Percentiles rank a stretch among this genome's conserved stretches.
phyloP scores from a whole-genome alignment of 73 alveolate species.

The Paramecium biaurelia region DNA sequence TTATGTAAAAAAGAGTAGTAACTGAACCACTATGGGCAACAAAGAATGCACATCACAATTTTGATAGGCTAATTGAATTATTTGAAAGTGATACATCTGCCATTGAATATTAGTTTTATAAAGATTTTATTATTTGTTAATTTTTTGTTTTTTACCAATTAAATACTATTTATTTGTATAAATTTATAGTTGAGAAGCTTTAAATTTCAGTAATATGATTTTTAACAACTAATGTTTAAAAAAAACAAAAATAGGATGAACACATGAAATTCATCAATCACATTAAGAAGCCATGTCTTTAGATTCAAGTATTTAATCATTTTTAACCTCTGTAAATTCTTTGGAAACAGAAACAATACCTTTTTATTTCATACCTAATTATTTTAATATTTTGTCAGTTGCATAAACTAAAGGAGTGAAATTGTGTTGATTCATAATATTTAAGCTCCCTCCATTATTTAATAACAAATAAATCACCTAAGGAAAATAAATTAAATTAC shows the following conservation, averaged over 20 bases:
- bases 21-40: slow-evolving; percentile 16
- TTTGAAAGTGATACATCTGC: background rate
- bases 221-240: background rate
- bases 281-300: background rate
- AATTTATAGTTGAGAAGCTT: background rate
- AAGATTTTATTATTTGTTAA: background rate
- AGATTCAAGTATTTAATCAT: background rate
- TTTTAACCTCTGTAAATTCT: background rate
- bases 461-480: background rate
- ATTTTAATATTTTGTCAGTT: background rate
- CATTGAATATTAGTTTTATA: background rate
- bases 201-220: background rate
- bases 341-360: background rate
- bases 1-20: slow-evolving; percentile 38
- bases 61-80: background rate
- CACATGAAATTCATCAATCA: background rate
- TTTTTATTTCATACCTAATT: background rate
- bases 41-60: slow-evolving; percentile 15
- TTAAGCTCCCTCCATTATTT: background rate
- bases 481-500: background rate
- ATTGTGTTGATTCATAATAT: background rate
- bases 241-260: background rate
- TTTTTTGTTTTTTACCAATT: background rate
- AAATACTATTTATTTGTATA: background rate
- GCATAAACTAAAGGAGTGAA: slow-evolving; percentile 24